A percentile compares a stretch with the other conserved stretches of the same genome.
These are phyloP conservation scores for Botrytis cinerea DNA, from an alignment of 2,329 filamentous ascomycete genomes.

Conservation along the genomic window DNA sequence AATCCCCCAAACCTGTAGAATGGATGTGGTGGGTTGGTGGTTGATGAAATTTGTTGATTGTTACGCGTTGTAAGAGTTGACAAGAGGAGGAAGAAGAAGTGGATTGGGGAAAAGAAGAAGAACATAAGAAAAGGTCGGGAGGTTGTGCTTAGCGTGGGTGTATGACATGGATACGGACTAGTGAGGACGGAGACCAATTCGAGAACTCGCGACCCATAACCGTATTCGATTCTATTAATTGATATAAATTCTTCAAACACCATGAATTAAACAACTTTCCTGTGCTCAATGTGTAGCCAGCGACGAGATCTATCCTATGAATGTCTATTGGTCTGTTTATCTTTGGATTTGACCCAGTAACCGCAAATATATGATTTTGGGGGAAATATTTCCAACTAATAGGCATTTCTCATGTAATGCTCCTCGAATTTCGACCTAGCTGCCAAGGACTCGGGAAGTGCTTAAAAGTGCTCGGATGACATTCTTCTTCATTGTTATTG, in stretches of 20 bases:
- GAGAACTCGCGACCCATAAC: constrained; percentile 23
- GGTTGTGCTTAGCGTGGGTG: constrained; percentile 37
- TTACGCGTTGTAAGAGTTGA: constrained; percentile 37
- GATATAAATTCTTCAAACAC: not conserved
- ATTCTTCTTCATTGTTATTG: constrained; percentile 11
- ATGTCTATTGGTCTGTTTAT: constrained; percentile 40
- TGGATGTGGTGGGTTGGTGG: constrained; percentile 35
- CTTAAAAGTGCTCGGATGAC: constrained; percentile 3
- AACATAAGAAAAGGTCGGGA: constrained; percentile 24
- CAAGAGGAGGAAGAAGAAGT: constrained; percentile 43
- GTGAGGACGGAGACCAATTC: constrained; percentile 23
- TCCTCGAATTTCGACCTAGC: constrained; percentile 21
- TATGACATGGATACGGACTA: constrained; percentile 21
- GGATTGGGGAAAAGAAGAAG: constrained; percentile 27
- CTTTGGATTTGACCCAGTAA: constrained; percentile 32
- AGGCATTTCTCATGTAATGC: constrained; percentile 12
- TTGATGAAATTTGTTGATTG: constrained; percentile 34
- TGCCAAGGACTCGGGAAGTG: constrained; percentile 15
- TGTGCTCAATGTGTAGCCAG: constrained; percentile 65
- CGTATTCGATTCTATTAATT: not conserved
- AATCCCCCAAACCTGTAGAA: constrained; percentile 41
- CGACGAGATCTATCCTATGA: constrained; percentile 45
- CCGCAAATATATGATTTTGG: constrained; percentile 8
- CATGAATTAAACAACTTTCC: constrained; percentile 48
- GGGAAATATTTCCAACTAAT: constrained; percentile 15